A percentile compares a stretch with the other conserved stretches of the same genome.
Conservation (phyloP, 1,284 basidiomycete species). For the Cutaneotrichosporon sp. region DNA sequence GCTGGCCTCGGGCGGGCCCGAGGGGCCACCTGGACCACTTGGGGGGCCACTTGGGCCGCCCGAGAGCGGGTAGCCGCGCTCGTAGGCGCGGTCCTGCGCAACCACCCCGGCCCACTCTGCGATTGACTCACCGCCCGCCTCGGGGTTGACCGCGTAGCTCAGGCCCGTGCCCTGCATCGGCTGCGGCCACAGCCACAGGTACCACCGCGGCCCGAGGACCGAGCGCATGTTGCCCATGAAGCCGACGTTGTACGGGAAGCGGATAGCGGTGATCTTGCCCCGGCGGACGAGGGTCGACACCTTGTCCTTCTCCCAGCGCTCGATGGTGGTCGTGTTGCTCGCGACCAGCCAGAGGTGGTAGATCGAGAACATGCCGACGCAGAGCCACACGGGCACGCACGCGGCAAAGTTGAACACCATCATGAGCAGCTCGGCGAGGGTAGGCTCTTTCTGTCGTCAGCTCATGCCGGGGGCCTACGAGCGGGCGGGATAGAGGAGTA, state of each 20-base stretch:
- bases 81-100: conserved; percentile 24
- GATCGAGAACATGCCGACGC: conserved; percentile 84
- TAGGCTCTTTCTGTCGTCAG: conserved; percentile 66
- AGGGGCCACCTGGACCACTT: too few species aligned
- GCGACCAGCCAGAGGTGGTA: conserved; percentile 85
- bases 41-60: conserved; percentile 13
- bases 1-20: background rate
- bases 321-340: conserved; percentile 91
- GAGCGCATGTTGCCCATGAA: conserved; percentile 68
- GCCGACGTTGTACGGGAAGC: conserved; percentile 94
- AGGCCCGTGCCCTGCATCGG: conserved; percentile 69
- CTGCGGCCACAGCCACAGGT: conserved; percentile 76
- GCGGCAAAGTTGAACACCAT: conserved; percentile 84
- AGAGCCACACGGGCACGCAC: conserved; percentile 79
- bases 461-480: too few species aligned
- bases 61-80: conserved; percentile 4
- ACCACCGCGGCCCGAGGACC: conserved; percentile 71
- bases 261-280: conserved; percentile 83
- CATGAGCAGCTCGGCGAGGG: conserved; percentile 71
- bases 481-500: background rate
- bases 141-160: conserved; percentile 68
- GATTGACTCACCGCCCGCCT: conserved; percentile 73
- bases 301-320: conserved; percentile 97
- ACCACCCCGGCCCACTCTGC: conserved; percentile 43
- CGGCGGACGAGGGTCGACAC: conserved; percentile 78